Percentiles rank a stretch among this genome's conserved stretches.
phyloP scores from a whole-genome alignment of 208 protist species.

The Kentomonas sorsogonicus region DNA sequence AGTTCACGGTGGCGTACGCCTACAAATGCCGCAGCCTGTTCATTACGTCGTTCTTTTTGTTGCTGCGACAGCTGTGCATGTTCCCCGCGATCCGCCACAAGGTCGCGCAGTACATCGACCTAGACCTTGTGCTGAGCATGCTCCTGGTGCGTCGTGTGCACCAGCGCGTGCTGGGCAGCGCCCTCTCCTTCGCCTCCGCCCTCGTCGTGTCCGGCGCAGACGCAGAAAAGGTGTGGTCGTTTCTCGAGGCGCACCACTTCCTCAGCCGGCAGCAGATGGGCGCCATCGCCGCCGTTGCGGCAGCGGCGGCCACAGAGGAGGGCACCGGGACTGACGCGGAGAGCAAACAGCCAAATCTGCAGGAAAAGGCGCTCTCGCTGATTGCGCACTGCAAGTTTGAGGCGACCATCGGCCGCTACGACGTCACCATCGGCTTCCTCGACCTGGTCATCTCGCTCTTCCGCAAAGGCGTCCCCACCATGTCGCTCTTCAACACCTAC shows the following conservation, averaged over 20 bases:
- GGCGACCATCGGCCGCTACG: constrained; percentile 48
- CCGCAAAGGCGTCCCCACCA: constrained; percentile 40
- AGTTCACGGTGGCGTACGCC: constrained; percentile 60
- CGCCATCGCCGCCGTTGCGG: background rate
- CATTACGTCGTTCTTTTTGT: constrained; percentile 65
- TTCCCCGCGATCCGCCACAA: constrained; percentile 39
- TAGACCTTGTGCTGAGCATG: constrained; percentile 58
- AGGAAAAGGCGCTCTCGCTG: constrained; percentile 46
- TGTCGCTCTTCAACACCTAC: constrained; percentile 42
- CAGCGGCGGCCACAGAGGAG: background rate
- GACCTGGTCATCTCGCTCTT: constrained; percentile 70
- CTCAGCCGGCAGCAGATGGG: constrained; percentile 24
- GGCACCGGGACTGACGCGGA: background rate
- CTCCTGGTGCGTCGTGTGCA: constrained; percentile 52
- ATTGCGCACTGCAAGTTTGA: constrained; percentile 80
- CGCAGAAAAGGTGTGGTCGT: constrained; percentile 50
- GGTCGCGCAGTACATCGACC: constrained; percentile 41
- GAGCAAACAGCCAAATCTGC: background rate
- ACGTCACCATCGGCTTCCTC: constrained; percentile 77
- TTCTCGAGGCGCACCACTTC: constrained; percentile 52
- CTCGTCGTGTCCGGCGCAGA: constrained; percentile 56
- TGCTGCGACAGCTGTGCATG: constrained; percentile 68
- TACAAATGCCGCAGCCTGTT: constrained; percentile 52
- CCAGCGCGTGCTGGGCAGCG: constrained; percentile 62
- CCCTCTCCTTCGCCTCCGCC: constrained; percentile 64